Conservation (phyloP, 768 basidiomycete genomes). For the Coprinopsis strossmayeri region DNA sequence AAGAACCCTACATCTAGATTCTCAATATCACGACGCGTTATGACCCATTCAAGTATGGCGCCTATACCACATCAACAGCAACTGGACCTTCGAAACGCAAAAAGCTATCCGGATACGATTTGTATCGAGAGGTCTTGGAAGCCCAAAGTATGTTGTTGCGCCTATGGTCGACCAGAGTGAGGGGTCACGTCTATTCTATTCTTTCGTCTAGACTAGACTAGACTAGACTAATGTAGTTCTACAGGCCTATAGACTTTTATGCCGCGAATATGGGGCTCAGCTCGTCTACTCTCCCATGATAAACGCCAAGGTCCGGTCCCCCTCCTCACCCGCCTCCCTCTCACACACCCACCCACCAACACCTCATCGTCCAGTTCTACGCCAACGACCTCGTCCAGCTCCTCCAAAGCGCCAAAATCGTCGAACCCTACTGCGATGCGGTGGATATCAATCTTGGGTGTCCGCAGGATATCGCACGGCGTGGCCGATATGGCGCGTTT, state of each 20-base stretch:
- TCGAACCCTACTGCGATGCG: conserved; percentile 83
- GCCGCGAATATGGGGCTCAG: conserved; percentile 79
- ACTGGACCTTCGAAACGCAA: no score
- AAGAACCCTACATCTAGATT: no score
- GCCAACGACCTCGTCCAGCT: conserved; percentile 81
- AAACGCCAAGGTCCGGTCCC: conserved; percentile 65
- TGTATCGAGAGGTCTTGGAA: conserved; percentile 68
- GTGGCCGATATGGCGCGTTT: conserved; percentile 84
- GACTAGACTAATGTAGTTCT: not conserved
- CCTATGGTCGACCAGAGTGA: conserved; percentile 99
- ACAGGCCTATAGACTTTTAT: conserved; percentile 87
- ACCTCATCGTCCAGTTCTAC: conserved; percentile 90
- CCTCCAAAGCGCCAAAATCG: conserved; percentile 66
- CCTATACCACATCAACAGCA: no score
- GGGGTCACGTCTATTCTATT: conserved; percentile 50
- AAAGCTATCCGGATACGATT: conserved; percentile 74
- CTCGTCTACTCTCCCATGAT: conserved; percentile 99
- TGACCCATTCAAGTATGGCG: no score
- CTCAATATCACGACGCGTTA: no score
- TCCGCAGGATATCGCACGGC: conserved; percentile 90
- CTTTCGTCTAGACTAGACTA: not conserved
- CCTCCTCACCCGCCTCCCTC: no score
- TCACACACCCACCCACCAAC: conserved; percentile 65
- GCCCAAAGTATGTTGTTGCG: conserved; percentile 88
- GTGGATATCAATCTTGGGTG: conserved; percentile 93